A percentile compares a stretch with the other conserved stretches of the same genome.
phyloP scores from a whole-genome alignment of 1,139 yeast genomes.

The Debaryomyces sp. region DNA sequence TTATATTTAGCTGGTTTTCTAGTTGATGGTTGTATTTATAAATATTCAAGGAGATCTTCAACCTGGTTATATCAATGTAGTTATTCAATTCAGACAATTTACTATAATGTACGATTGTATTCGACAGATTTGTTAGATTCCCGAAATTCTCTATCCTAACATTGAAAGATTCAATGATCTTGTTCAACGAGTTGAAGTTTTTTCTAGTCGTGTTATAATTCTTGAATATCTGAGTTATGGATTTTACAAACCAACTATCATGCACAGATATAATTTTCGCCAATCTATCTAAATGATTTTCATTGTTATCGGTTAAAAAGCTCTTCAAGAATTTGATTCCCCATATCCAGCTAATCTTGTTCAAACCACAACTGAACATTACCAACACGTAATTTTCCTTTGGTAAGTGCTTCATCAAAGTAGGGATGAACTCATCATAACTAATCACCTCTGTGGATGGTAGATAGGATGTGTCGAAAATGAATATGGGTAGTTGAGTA shows the following conservation, averaged over 20 bases:
- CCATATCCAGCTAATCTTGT: constrained; percentile 72
- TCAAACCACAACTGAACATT: constrained; percentile 80
- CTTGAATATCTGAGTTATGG: constrained; percentile 72
- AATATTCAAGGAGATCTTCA: constrained; percentile 77
- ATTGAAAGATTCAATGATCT: constrained; percentile 32
- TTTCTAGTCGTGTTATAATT: constrained; percentile 46
- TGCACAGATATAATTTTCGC: constrained; percentile 78
- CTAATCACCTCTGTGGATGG: constrained; percentile 56
- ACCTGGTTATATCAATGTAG: constrained; percentile 68
- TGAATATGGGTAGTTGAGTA: constrained; percentile 64
- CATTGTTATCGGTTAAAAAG: constrained; percentile 51
- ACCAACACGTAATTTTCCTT: constrained; percentile 60
- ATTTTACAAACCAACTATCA: constrained; percentile 87
- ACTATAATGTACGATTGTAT: constrained; percentile 38
- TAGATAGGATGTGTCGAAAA: constrained; percentile 75
- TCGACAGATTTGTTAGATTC: constrained; percentile 1
- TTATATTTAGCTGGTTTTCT: constrained; percentile 24
- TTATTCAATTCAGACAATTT: constrained; percentile 65
- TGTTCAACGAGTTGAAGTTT: constrained; percentile 31
- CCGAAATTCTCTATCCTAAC: constrained; percentile 10
- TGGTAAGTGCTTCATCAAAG: constrained; percentile 50
- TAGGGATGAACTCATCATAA: constrained; percentile 46
- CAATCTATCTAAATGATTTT: constrained; percentile 51
- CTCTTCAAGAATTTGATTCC: constrained; percentile 73
- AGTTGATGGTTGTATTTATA: constrained; percentile 50